These are phyloP conservation scores for Carpinus fangiana DNA, from an alignment of 306 rosid species.

Conservation along the genomic window DNA sequence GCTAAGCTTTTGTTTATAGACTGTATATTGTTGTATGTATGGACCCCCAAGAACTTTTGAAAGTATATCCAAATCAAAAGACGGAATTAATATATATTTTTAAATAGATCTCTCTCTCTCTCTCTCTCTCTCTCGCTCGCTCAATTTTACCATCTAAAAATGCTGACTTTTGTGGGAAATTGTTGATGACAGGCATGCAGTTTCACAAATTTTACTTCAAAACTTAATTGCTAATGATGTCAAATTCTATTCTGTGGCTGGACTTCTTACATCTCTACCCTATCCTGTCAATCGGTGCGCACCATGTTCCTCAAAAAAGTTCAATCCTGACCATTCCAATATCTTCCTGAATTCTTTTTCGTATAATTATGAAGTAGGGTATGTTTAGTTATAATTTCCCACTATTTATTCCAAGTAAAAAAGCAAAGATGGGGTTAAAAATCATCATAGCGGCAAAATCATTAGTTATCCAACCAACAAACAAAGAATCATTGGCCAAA, in stretches of 20 bases:
- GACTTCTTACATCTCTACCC: background rate
- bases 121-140: background rate
- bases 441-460: slow-evolving; percentile 38
- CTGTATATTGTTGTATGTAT: slow-evolving; percentile 46
- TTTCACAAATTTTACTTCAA: background rate
- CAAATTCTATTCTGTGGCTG: background rate
- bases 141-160: background rate
- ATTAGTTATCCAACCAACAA: slow-evolving; percentile 38
- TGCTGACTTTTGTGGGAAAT: background rate
- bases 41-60: slow-evolving; percentile 36
- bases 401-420: slow-evolving; percentile 8
- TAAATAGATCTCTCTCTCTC: slow-evolving; percentile 21
- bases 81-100: slow-evolving; percentile 35
- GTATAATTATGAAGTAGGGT: slow-evolving; percentile 19
- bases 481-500: slow-evolving; percentile 42
- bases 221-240: background rate
- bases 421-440: slow-evolving; percentile 4
- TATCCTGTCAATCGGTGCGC: background rate
- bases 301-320: background rate
- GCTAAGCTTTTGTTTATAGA: slow-evolving; percentile 36
- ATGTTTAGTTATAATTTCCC: slow-evolving; percentile 16
- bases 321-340: slow-evolving; percentile 13
- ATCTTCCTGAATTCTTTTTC: slow-evolving; percentile 13
- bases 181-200: background rate
- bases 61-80: slow-evolving; percentile 44